Evolutionary conservation across 306 rosid genomes (phyloP), one percentile per base, ranked within the genome.

Genomic region (Trifolium subterraneum): DNA sequence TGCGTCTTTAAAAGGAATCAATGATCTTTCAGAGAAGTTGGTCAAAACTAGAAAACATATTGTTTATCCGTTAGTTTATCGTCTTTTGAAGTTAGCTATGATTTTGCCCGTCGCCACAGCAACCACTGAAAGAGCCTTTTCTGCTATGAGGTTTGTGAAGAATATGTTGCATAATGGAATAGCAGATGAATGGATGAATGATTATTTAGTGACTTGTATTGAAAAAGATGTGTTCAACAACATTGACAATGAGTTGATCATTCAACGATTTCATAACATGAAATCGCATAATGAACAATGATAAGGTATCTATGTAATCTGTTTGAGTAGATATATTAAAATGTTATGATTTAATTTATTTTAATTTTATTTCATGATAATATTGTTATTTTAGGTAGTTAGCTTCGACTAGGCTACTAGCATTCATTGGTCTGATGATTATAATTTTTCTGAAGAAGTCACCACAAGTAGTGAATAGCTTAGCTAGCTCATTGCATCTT

Each of bases 401-500:
- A 55, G 33, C 61, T 23, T 55, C 31, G 2, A 55, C 61, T 55
- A 55, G 15, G 31, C 61, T 14, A 19, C 25, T 8, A 38, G 16
- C 73, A 10, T 42, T 64, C 72, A 58, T 81, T 84, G 74, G 6
- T 47, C 69, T n/a, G 78, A 76, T 33, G 22, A 56, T 50, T 74
- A 29, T 29, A 6, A 29, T 29, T 29, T 29, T 29, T 29, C 35
- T 65, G 65, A 58, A 41, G 67, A 65, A 45, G 55, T 42, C 56
- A 78, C 68, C 62, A 55, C 72, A 79, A 67, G 78, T 74, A 51
- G 52, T 72, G 73, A 38, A 73, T 78, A 4, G 82, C 10, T 27
- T 78, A 4, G 82, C 10, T 27, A 60, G 41, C 41, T 61, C 82
- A 83, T 74, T 63, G 75, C 16, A 50, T 64, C 25, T 20, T 44